Conservation (phyloP, 306 rosid genomes). For the Bauhinia variegata region DNA sequence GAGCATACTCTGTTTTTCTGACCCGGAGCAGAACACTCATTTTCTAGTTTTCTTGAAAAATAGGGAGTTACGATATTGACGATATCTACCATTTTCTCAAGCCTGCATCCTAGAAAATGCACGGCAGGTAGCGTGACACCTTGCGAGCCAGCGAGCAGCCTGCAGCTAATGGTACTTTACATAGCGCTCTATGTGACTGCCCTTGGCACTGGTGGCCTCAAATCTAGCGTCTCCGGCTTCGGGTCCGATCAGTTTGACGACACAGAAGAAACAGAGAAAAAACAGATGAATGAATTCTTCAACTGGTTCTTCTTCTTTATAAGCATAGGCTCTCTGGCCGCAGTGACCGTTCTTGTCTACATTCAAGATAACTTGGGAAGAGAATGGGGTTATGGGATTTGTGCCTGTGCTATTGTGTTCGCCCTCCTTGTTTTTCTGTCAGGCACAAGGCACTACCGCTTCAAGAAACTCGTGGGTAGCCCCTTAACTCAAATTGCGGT, state of each 20-base stretch:
- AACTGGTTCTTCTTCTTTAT: conserved; percentile 91
- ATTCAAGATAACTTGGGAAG: conserved; percentile 75
- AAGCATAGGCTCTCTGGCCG: conserved; percentile 73
- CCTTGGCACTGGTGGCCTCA: conserved; percentile 84
- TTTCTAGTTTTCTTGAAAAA: neutral
- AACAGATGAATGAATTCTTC: conserved; percentile 63
- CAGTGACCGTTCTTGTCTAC: conserved; percentile 74
- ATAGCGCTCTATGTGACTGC: conserved; percentile 72
- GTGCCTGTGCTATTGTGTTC: conserved; percentile 54
- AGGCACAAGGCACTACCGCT: conserved; percentile 75
- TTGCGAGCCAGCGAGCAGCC: conserved; percentile 55
- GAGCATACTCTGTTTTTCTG: neutral
- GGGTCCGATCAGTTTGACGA: conserved; percentile 93
- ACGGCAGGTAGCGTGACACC: neutral
- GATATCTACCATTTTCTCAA: conserved; percentile 73
- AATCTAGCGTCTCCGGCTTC: conserved; percentile 84
- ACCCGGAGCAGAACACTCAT: too few species aligned
- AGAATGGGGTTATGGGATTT: conserved; percentile 85
- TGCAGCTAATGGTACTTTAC: conserved; percentile 59
- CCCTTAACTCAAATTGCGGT: conserved; percentile 76
- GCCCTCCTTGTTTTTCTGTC: conserved; percentile 60
- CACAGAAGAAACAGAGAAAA: conserved; percentile 50
- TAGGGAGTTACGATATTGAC: conserved; percentile 87
- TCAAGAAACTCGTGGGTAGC: conserved; percentile 74
- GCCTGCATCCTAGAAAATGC: conserved; percentile 82